Percentiles rank a stretch among this genome's conserved stretches.
phyloP scores from a whole-genome alignment of 1,139 yeast species.

The Zhuliangozyma parablackwelliae region DNA sequence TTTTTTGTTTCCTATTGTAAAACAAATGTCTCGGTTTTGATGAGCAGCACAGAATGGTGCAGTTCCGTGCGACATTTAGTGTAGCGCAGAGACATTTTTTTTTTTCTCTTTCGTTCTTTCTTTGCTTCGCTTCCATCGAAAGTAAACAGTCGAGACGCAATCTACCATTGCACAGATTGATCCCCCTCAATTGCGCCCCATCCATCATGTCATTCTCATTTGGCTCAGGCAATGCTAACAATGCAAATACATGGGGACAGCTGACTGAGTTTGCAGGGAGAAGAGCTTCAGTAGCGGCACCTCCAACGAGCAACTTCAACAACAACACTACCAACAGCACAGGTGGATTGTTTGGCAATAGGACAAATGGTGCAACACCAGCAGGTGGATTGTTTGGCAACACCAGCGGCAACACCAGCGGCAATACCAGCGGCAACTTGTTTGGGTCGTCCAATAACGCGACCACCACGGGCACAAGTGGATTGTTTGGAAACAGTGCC shows the following conservation, averaged over 20 bases:
- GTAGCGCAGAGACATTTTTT: no score
- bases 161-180: no score
- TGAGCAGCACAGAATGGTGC: no score
- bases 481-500: constrained; percentile 15
- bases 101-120: no score
- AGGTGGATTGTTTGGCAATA: constrained; percentile 16
- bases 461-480: constrained; percentile 5
- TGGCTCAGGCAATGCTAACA: constrained; percentile 6
- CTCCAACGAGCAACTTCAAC: constrained; percentile 7
- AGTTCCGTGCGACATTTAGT: no score
- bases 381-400: constrained; percentile 14
- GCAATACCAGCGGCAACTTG: constrained; percentile 12
- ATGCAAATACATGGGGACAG: constrained; percentile 20
- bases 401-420: not conserved
- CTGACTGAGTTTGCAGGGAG: constrained; percentile 21
- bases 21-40: no score
- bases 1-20: no score
- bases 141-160: no score
- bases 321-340: constrained; percentile 5
- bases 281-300: constrained; percentile 15
- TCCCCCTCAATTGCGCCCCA: not conserved
- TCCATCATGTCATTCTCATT: constrained; percentile 7
- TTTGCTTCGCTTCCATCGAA: no score
- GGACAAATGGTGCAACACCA: constrained; percentile 2
- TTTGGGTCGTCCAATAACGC: constrained; percentile 17